Base-by-base conservation (phyloP, 2,329 filamentous ascomycete species). In the Colletotrichum melonis region DNA sequence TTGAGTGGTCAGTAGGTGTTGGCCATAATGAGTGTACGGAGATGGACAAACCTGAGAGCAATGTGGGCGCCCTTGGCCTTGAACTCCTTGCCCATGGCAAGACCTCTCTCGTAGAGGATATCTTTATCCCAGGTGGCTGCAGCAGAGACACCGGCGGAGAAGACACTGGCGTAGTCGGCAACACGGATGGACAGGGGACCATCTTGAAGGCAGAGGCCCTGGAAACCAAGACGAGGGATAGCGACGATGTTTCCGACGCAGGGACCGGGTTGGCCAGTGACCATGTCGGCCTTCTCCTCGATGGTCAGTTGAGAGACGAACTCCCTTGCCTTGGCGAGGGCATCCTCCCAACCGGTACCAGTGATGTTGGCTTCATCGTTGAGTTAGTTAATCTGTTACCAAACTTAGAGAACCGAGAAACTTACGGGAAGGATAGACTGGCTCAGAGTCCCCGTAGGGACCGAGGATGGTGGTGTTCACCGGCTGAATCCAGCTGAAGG, bases 31-130 rank as follows among this genome's bases (percentile, higher is more conserved):
- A 19, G 8, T 9, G 32, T 4, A 35, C 32, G 19, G 28, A n/a
- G 46, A 54, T 3, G 26, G 9, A 54, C 26, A 3, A 11, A 38
- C 32, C 75, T 78, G 30, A 95, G 86, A 75, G 91, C 89, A 32
- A 95, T 85, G 79, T 95, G 92, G 26, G 93, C 88, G 70, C 93
- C 93, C 84, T 95, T 95, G 75, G 83, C 91, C 76, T 87, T 90
- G 80, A 93, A 91, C 81, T 96, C 94, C 62, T 79, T 57, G 22
- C 84, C 86, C 83, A 87, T 84, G 62, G 84, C 84, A 68, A 78
- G 77, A 24, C 81, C 83, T 65, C 83, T 76, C 55, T 79, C 78
- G 75, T 84, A 84, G 71, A 93, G 90, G 56, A 96, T 87, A 9
- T 88, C 84, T 72, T 91, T 92, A 81, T 96, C 93, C 93, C 94